phyloP scores from a whole-genome alignment of 192 early-diverging fungal genomes.

The Linnemannia zychae region DNA sequence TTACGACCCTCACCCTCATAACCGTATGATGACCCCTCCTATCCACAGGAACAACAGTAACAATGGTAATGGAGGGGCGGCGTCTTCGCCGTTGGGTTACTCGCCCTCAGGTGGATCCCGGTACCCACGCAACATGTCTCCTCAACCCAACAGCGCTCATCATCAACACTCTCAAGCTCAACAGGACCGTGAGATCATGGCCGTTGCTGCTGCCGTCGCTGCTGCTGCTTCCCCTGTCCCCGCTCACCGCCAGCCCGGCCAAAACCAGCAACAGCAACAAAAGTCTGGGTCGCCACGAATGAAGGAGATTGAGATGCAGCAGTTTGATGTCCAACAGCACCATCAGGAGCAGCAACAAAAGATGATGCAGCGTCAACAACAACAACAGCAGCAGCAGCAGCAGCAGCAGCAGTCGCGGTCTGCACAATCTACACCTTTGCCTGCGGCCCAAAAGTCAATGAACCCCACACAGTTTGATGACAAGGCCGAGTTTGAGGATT shows the following conservation, averaged over 20 bases:
- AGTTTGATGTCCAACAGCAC: conserved; percentile 44
- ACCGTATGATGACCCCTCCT: conserved; percentile 8
- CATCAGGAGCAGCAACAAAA: conserved; percentile 39
- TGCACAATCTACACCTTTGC: neutral
- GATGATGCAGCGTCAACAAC: conserved; percentile 42
- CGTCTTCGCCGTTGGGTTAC: conserved; percentile 2
- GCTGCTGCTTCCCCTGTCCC: conserved; percentile 21
- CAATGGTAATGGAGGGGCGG: neutral
- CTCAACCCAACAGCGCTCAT: conserved; percentile 16
- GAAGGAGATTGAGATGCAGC: conserved; percentile 46
- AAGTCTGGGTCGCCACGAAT: conserved; percentile 16
- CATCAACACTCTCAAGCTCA: conserved; percentile 16
- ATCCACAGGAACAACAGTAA: neutral
- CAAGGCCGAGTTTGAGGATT: conserved; percentile 43
- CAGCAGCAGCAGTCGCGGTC: neutral
- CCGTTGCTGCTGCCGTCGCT: conserved; percentile 31
- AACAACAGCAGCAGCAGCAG: conserved; percentile 33
- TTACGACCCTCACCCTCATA: conserved; percentile 27
- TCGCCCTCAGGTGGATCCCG: conserved; percentile 18
- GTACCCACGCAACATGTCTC: conserved; percentile 26
- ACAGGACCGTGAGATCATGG: conserved; percentile 35
- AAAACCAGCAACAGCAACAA: neutral
- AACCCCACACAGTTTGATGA: conserved; percentile 51
- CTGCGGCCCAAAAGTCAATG: conserved; percentile 41
- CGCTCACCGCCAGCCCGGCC: conserved; percentile 17